phyloP scores from a whole-genome alignment of 1,139 yeast genomes.

The Suzukiozyma palmioleophila region DNA sequence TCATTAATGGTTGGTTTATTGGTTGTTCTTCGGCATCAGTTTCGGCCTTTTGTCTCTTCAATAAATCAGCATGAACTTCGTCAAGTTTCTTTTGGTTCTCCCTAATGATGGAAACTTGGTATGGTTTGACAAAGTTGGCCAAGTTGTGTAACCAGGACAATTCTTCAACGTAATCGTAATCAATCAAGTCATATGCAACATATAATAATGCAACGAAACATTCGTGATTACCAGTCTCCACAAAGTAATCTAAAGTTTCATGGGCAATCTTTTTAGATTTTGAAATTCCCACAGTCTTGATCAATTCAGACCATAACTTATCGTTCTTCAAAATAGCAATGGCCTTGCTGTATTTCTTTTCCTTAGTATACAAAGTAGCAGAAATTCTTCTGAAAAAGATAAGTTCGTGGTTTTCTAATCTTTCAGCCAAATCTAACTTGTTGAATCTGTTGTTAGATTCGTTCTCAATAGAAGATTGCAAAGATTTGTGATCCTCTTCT shows the following conservation, averaged over 20 bases:
- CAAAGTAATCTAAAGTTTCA: constrained; percentile 85
- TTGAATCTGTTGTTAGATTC: constrained; percentile 84
- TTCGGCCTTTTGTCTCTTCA: constrained; percentile 62
- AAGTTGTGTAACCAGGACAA: constrained; percentile 86
- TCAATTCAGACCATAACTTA: constrained; percentile 91
- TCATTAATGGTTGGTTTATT: constrained; percentile 54
- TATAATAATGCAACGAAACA: constrained; percentile 89
- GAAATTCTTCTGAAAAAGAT: constrained; percentile 95
- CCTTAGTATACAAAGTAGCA: constrained; percentile 88
- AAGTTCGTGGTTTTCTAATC: constrained; percentile 86
- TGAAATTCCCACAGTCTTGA: constrained; percentile 87
- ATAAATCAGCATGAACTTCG: constrained; percentile 66
- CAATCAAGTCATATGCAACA: constrained; percentile 76
- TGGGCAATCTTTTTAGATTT: constrained; percentile 78
- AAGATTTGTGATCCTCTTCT: constrained; percentile 91
- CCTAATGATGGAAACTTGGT: constrained; percentile 73
- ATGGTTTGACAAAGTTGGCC: constrained; percentile 80
- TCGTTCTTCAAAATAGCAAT: constrained; percentile 85
- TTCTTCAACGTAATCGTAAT: constrained; percentile 82
- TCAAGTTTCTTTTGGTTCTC: constrained; percentile 70
- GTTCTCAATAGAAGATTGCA: constrained; percentile 77
- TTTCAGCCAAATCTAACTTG: constrained; percentile 84
- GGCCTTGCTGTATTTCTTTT: constrained; percentile 89
- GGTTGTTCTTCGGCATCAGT: constrained; percentile 48
- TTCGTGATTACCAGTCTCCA: constrained; percentile 95